Evolutionary conservation across 2,329 filamentous ascomycete species (phyloP).

Genomic region (Colletotrichum horii): DNA sequence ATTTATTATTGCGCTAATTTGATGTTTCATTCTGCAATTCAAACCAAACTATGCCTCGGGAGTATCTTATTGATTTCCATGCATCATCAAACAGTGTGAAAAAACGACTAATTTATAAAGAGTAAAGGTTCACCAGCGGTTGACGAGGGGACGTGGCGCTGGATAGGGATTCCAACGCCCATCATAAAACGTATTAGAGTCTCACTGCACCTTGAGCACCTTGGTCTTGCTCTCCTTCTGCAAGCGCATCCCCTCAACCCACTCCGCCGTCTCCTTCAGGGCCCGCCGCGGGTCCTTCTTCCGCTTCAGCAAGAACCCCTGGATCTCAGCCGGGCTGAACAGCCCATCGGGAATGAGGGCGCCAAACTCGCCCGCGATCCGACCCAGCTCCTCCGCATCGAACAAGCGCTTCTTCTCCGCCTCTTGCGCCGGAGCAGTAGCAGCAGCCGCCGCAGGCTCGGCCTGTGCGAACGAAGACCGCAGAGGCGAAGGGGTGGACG

Average conservation of each 20-base stretch:
- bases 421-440: not conserved
- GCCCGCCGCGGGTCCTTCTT: constrained; percentile 64
- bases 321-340: constrained; percentile 67
- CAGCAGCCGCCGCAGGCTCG: not conserved
- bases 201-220: constrained; percentile 52
- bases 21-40: not conserved
- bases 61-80: not conserved
- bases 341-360: constrained; percentile 54
- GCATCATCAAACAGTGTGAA: not conserved
- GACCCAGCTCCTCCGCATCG: constrained; percentile 41
- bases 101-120: not conserved
- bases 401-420: constrained; percentile 20
- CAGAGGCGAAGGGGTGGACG: not conserved
- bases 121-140: not conserved
- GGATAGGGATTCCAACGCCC: not conserved
- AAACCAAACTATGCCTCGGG: not conserved
- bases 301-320: constrained; percentile 67
- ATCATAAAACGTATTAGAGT: not conserved
- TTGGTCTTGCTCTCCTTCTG: constrained; percentile 57
- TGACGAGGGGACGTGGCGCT: not conserved
- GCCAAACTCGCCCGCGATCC: constrained; percentile 55
- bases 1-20: not conserved
- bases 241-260: constrained; percentile 56
- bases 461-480: not conserved
- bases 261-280: constrained; percentile 54